These are phyloP conservation scores for Phytophthora cactorum DNA, from an alignment of 352 stramenopile genomes.

Conservation along the genomic window DNA sequence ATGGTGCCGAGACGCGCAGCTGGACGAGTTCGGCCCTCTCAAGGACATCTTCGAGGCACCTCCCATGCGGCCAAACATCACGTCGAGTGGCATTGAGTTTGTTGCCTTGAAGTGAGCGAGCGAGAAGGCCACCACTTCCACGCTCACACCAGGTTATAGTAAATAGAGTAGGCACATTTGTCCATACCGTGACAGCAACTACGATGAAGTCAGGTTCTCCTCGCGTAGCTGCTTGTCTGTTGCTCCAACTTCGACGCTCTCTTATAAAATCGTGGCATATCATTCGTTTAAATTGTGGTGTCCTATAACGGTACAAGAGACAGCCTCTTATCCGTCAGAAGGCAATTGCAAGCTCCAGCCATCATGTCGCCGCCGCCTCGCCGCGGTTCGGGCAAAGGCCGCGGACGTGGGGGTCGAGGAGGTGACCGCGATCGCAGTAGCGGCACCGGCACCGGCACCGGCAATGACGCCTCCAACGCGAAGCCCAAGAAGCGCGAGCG, in stretches of 20 bases:
- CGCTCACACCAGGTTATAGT: too few relatives aligned
- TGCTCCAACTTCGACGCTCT: too few relatives aligned
- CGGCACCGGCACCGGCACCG: not conserved
- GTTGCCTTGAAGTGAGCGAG: not conserved
- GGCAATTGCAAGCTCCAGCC: constrained; percentile 9
- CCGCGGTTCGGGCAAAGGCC: constrained; percentile 35
- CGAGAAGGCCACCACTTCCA: too few relatives aligned
- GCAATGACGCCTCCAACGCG: constrained; percentile 1
- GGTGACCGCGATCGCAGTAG: constrained; percentile 18
- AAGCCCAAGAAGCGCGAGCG: constrained; percentile 39
- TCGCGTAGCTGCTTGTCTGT: too few relatives aligned
- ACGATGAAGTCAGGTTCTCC: too few relatives aligned
- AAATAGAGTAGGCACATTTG: too few relatives aligned
- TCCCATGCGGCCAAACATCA: constrained; percentile 28
- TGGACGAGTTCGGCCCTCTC: constrained; percentile 35
- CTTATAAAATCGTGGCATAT: not conserved
- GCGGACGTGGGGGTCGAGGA: constrained; percentile 31
- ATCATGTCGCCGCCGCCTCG: constrained; percentile 42
- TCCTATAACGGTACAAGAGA: constrained; percentile 11
- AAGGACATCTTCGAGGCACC: constrained; percentile 29
- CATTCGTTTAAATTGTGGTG: constrained; percentile 1
- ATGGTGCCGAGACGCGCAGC: constrained; percentile 50
- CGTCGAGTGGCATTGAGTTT: constrained; percentile 23
- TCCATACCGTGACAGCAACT: too few relatives aligned
- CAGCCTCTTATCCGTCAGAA: not conserved